phyloP scores from a whole-genome alignment of 2,329 filamentous ascomycete species.

The Cladosporium halotolerans region DNA sequence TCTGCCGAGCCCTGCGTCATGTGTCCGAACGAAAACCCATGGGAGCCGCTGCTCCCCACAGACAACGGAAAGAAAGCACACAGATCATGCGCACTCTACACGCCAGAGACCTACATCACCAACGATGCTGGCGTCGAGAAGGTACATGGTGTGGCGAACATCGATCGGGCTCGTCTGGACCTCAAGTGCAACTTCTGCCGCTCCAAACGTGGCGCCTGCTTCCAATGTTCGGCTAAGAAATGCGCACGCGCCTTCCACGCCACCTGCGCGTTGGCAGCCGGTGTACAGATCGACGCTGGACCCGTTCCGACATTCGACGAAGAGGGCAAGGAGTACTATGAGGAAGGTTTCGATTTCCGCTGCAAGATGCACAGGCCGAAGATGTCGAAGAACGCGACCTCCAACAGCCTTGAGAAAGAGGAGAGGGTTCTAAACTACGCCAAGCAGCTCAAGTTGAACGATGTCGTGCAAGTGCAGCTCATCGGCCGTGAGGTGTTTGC shows the following conservation, averaged over 20 bases:
- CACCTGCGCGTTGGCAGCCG: conserved; percentile 86
- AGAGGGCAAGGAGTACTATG: conserved; percentile 85
- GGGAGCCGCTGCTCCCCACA: conserved; percentile 75
- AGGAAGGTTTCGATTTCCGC: conserved; percentile 85
- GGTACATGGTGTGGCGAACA: conserved; percentile 70
- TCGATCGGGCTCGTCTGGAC: conserved; percentile 80
- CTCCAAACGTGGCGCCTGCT: conserved; percentile 89
- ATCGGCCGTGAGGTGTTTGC: conserved; percentile 83
- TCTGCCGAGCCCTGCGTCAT: conserved; percentile 78
- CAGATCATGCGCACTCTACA: conserved; percentile 80
- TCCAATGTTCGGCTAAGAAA: conserved; percentile 93
- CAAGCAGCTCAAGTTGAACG: conserved; percentile 60
- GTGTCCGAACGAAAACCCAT: conserved; percentile 83
- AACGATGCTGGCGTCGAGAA: conserved; percentile 62
- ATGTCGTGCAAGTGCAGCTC: conserved; percentile 82
- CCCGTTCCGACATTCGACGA: conserved; percentile 81
- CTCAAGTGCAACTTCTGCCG: conserved; percentile 94
- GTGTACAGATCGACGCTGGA: conserved; percentile 83
- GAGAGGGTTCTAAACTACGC: conserved; percentile 63
- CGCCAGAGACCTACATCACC: conserved; percentile 85
- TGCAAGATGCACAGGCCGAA: conserved; percentile 92
- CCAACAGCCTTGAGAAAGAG: conserved; percentile 62
- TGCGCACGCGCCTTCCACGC: conserved; percentile 91
- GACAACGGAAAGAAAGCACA: conserved; percentile 85
- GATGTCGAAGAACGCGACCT: conserved; percentile 60